These are phyloP conservation scores for Mrakia hoshinonis DNA, from an alignment of 768 basidiomycete genomes.

Conservation along the genomic window DNA sequence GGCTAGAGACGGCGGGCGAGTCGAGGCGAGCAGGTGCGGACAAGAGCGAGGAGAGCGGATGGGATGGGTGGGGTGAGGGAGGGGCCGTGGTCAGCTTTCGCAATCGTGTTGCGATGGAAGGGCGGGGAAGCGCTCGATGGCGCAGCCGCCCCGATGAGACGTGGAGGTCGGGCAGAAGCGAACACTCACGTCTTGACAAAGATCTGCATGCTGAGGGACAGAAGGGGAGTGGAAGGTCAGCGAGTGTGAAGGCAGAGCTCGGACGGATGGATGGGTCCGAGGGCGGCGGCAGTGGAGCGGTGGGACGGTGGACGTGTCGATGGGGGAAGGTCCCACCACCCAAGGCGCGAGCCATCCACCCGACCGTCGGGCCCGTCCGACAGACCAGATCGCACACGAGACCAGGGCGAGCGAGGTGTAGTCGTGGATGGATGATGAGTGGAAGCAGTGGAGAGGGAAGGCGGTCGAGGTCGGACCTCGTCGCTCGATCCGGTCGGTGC, in stretches of 20 bases:
- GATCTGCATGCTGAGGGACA: slow-evolving; percentile 19
- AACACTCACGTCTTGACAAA: slow-evolving; percentile 25
- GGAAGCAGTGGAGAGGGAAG: too few relatives aligned
- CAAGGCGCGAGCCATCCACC: not conserved
- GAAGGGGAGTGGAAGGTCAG: not conserved
- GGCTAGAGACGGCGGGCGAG: slow-evolving; percentile 34
- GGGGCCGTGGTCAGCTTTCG: slow-evolving; percentile 2
- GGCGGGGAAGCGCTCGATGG: not conserved
- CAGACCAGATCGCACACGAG: not conserved
- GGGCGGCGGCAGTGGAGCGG: not conserved
- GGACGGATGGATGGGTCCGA: not conserved
- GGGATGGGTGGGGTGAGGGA: not conserved
- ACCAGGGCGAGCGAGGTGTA: not conserved
- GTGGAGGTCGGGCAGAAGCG: not conserved
- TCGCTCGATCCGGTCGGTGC: too few relatives aligned
- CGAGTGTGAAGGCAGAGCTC: not conserved
- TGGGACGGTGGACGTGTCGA: not conserved
- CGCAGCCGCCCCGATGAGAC: not conserved
- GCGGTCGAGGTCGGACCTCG: too few relatives aligned
- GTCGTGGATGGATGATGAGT: not conserved
- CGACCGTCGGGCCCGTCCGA: too few relatives aligned
- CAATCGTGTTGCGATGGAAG: not conserved
- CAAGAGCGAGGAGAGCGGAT: not conserved
- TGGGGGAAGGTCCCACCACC: not conserved
- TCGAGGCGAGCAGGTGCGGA: not conserved